phyloP scores from a whole-genome alignment of 176 grass and related monocot genomes.

The Dendrocalamus sinicus region DNA sequence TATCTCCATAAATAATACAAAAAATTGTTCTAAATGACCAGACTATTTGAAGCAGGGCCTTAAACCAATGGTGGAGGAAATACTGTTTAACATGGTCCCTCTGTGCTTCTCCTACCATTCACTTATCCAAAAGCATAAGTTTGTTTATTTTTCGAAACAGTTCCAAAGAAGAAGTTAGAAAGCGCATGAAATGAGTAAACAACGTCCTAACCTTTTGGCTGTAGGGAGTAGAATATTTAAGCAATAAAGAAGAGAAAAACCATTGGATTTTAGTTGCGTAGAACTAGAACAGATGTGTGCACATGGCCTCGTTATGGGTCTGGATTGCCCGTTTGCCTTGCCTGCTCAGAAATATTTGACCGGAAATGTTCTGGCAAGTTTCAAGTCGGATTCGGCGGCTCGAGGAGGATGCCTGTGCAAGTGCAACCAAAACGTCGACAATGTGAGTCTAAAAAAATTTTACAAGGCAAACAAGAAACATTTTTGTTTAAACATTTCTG shows the following conservation, averaged over 20 bases:
- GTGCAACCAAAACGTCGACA: neutral
- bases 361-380: neutral
- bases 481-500: neutral
- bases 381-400: neutral
- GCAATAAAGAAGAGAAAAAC: slow-evolving; percentile 10
- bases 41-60: too few relatives aligned
- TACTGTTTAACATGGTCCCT: slow-evolving; percentile 2
- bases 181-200: neutral
- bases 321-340: slow-evolving; percentile 11
- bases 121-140: neutral
- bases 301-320: slow-evolving; percentile 34
- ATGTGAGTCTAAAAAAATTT: neutral
- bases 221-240: neutral
- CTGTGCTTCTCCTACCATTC: neutral
- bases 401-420: neutral
- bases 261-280: slow-evolving; percentile 33
- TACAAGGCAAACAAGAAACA: too few relatives aligned
- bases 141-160: neutral
- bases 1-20: too few relatives aligned
- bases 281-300: slow-evolving; percentile 27
- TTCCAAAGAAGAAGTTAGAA: slow-evolving; percentile 3
- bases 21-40: too few relatives aligned
- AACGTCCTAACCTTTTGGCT: neutral
- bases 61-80: neutral
- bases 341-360: slow-evolving; percentile 2